Percentiles rank a stretch among this genome's conserved stretches.
Evolutionary conservation across 768 basidiomycete genomes (phyloP).

Genomic region (Lactarius evosmus): DNA sequence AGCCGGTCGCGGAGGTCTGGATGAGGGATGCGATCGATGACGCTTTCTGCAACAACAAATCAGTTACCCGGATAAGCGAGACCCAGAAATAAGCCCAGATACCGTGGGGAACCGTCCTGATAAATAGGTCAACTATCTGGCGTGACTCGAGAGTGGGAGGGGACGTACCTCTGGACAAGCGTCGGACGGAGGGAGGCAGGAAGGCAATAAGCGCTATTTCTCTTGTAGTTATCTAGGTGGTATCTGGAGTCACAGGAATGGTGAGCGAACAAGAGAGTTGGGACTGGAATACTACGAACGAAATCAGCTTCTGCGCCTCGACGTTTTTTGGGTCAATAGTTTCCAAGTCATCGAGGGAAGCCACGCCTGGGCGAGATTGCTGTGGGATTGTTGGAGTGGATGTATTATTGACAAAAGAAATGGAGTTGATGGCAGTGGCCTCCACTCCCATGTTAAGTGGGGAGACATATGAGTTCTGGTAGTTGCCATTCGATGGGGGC

Average conservation of each 20-base stretch:
- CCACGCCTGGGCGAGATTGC: slow-evolving; percentile 34
- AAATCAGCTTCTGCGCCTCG: slow-evolving; percentile 80
- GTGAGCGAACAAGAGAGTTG: slow-evolving; percentile 2
- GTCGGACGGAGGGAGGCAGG: slow-evolving; percentile 87
- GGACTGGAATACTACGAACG: slow-evolving; percentile 42
- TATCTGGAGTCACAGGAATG: slow-evolving; percentile 48
- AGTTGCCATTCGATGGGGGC: slow-evolving; percentile 25
- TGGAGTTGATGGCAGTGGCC: slow-evolving; percentile 43
- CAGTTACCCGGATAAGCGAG: background rate
- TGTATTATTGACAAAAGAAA: slow-evolving; percentile 42
- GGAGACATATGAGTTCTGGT: slow-evolving; percentile 50
- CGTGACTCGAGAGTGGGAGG: background rate
- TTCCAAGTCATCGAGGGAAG: slow-evolving; percentile 42
- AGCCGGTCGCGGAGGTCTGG: slow-evolving; percentile 88
- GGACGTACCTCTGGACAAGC: slow-evolving; percentile 69
- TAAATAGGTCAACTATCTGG: slow-evolving; percentile 17
- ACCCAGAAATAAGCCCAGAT: slow-evolving; percentile 27
- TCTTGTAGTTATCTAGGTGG: slow-evolving; percentile 86
- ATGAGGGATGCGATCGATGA: slow-evolving; percentile 88
- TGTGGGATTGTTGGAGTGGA: slow-evolving; percentile 34
- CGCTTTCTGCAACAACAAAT: slow-evolving; percentile 57
- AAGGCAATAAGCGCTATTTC: slow-evolving; percentile 82
- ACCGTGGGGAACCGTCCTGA: slow-evolving; percentile 80
- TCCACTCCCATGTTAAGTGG: slow-evolving; percentile 59
- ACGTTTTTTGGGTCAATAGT: slow-evolving; percentile 69